Conservation (phyloP, 2,329 filamentous ascomycete species). For the Penicillium sp. region DNA sequence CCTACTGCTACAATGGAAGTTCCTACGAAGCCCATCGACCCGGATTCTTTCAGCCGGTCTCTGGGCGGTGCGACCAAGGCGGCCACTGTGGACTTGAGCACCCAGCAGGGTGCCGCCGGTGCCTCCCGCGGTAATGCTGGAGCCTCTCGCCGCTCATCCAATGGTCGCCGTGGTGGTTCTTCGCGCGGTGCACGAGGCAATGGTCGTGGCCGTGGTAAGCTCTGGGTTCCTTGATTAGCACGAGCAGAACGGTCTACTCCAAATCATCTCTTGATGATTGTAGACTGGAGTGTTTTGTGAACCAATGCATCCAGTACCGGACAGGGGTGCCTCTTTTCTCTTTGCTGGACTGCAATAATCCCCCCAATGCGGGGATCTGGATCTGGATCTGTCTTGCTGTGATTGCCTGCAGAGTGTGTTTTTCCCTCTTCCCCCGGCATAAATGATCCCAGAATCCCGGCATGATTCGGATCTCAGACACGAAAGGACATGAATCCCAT, state of each 20-base stretch:
- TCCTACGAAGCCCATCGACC: conserved; percentile 41
- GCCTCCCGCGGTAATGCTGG: conserved; percentile 29
- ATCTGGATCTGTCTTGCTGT: conserved; percentile 8
- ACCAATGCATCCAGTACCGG: conserved; percentile 15
- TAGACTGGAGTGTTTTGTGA: conserved; percentile 11
- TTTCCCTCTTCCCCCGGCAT: conserved; percentile 12
- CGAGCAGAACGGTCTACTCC: conserved; percentile 17
- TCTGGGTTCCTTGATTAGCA: conserved; percentile 39
- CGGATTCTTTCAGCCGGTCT: conserved; percentile 41
- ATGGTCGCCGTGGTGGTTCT: conserved; percentile 28
- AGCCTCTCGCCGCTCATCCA: conserved; percentile 26
- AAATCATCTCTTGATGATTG: conserved; percentile 11
- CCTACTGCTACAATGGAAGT: conserved; percentile 32
- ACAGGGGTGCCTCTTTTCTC: conserved; percentile 17
- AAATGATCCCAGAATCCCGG: conserved; percentile 7
- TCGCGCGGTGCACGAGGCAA: conserved; percentile 31
- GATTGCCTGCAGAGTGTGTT: conserved; percentile 10
- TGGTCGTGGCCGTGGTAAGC: conserved; percentile 35
- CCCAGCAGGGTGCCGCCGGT: conserved; percentile 20
- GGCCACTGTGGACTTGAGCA: conserved; percentile 25
- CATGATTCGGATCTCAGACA: conserved; percentile 6
- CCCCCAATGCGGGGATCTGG: background rate
- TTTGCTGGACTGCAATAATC: conserved; percentile 12
- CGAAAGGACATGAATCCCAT: conserved; percentile 9
- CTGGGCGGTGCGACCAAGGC: conserved; percentile 26